These are phyloP conservation scores for Murraya koenigii DNA, from an alignment of 345 rosid genomes.

Conservation along the genomic window DNA sequence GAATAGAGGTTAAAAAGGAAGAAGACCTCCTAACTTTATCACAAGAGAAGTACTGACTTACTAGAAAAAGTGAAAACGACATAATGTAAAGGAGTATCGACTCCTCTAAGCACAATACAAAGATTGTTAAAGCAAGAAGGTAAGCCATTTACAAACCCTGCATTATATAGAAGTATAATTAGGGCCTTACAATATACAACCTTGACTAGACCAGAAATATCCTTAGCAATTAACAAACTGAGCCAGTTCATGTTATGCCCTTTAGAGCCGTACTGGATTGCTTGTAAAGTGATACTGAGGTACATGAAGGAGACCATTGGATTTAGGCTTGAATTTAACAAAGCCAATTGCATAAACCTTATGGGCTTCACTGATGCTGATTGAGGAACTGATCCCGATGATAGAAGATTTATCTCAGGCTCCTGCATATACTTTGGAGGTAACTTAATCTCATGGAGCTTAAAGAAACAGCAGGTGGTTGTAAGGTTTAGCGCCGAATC, in stretches of 20 bases:
- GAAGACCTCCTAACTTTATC: too few relatives aligned
- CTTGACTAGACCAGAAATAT: neutral
- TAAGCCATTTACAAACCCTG: too few relatives aligned
- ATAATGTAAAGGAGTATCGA: too few relatives aligned
- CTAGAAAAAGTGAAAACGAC: too few relatives aligned
- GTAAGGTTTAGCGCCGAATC: too few relatives aligned
- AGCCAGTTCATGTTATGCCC: neutral
- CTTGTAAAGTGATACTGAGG: neutral
- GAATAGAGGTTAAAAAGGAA: too few relatives aligned
- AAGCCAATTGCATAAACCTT: neutral
- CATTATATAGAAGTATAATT: too few relatives aligned
- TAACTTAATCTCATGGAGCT: neutral
- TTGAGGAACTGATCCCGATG: neutral
- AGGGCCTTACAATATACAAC: neutral
- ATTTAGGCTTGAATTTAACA: neutral
- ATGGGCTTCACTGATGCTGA: too few relatives aligned
- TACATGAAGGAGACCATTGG: neutral
- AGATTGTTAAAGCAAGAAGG: too few relatives aligned
- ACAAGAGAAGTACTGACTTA: too few relatives aligned
- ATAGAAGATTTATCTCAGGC: neutral
- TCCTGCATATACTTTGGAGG: neutral
- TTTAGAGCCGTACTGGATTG: neutral
- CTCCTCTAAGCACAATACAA: too few relatives aligned
- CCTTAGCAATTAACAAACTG: neutral
- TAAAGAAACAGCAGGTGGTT: too few relatives aligned